Conservation (phyloP, 768 basidiomycete genomes). For the Kwoniella dendrophila region DNA sequence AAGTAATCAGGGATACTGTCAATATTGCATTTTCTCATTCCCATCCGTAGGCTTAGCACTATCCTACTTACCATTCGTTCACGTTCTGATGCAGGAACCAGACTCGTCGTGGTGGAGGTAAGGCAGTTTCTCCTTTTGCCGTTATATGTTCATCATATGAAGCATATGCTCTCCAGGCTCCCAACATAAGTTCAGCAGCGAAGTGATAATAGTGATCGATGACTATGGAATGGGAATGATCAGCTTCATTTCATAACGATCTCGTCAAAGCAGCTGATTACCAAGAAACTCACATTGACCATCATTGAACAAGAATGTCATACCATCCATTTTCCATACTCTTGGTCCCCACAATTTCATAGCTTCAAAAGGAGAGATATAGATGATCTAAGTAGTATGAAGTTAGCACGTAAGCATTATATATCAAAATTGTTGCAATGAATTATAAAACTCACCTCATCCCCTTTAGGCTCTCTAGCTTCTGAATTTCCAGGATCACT, state of each 20-base stretch:
- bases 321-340: constrained; percentile 70
- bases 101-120: constrained; percentile 66
- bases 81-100: constrained; percentile 65
- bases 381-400: constrained; percentile 48
- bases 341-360: constrained; percentile 65
- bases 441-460: constrained; percentile 66
- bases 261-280: constrained; percentile 57
- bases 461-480: constrained; percentile 67
- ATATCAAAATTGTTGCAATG: neutral
- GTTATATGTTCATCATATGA: constrained; percentile 48
- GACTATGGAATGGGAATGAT: constrained; percentile 53
- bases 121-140: constrained; percentile 53
- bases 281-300: constrained; percentile 60
- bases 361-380: constrained; percentile 67
- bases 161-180: constrained; percentile 68
- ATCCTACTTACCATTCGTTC: constrained; percentile 44
- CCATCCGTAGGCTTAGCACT: neutral
- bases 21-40: neutral
- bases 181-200: constrained; percentile 77
- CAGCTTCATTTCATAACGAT: neutral
- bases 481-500: constrained; percentile 69
- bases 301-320: constrained; percentile 60
- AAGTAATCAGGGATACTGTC: too few relatives aligned
- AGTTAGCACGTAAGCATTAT: neutral
- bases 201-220: constrained; percentile 87